Base-by-base conservation (phyloP, 2,329 filamentous ascomycete genomes). In the Incumbomyces delicatus region DNA sequence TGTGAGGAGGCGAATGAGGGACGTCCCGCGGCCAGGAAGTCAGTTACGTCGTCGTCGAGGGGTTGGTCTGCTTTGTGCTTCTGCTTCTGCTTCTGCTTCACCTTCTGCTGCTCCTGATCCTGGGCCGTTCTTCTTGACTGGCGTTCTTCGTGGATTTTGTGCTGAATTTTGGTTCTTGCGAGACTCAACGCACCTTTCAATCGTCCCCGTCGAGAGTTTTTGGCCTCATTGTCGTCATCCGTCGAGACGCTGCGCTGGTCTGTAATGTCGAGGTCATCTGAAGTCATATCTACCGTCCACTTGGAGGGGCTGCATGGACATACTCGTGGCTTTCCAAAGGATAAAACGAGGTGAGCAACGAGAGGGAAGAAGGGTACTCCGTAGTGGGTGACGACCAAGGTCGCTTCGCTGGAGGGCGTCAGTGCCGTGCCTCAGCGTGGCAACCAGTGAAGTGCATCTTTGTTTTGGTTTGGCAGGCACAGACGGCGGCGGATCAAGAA, bases 81-180 rank as follows among this genome's bases (percentile, higher is more conserved):
- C 30, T 48, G 48, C 16, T 32, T 33, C 34, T 35, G 12, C 3
- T 29, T 14, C 32, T 44, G 36, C 32, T 29, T 44, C 11, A 16
- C 31, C n/a, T n/a, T n/a, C n/a, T n/a, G n/a, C n/a, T n/a, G n/a
- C n/a, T n/a, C n/a, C n/a, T n/a, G n/a, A n/a, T n/a, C n/a, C n/a
- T n/a, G n/a, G n/a, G 22, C 4, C 22, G 22, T 27, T 8, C 8
- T 27, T 8, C 22, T 27, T 8, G 22, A 27, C 17, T 38, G 33
- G 2, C 20, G 17, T 27, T 45, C 42, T 18, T 54, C 51, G 7
- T 35, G 40, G 6, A 51, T 31, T 44, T 57, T 57, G 34, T 51
- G 52, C 22, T 27, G 22, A 40, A 57, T 50, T 44, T 55, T 57
- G 50, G 50, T 54, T 45, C 53, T 57, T 6, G 55, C 56, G 16